Base-by-base conservation (phyloP, 2,329 filamentous ascomycete species). In the Pseudogymnoascus sp. region DNA sequence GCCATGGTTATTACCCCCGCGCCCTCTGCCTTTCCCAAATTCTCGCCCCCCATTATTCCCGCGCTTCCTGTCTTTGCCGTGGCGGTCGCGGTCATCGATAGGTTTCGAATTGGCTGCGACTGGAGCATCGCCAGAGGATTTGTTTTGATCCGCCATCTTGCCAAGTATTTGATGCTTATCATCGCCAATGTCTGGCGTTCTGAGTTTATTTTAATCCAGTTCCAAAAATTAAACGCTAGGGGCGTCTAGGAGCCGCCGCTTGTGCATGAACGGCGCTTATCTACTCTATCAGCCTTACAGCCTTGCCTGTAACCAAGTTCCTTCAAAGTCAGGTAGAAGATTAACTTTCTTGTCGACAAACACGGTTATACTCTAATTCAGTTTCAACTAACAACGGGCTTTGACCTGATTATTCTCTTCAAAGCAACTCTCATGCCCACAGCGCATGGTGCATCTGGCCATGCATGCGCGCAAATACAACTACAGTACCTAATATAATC, bases 11-110 rank as follows among this genome's bases (percentile, higher is more conserved):
- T 71, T 72, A 10, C 68, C 65, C 1, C 69, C 70, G 65, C 67
- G 69, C 80, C 77, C 81, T 80, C 74, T 83, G 83, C 84, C 85
- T 84, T 82, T 78, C 77, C 74, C 74, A 72, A 69, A 71, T 69
- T 75, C 71, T 72, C 71, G 41, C 6, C 63, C 65, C 3, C 67
- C 67, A 31, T 60, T 21, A 31, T 48, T 39, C 61, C 66, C 45
- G 39, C 69, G 62, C 62, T 67, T 65, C 14, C 68, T 67, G 48
- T 67, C 60, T 54, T 69, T 65, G 19, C 68, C 13, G 2, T 21
- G 31, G 60, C 60, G 60, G 60, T 61, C 41, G 23, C 43, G 37
- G 16, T 45, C 37, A 45, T 54, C 61, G 41, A 45, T 16, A 19
- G 60, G 60, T 8, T 25, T 39, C 60, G 34, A 45, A n/a, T 25